phyloP scores from a whole-genome alignment of 2,329 filamentous ascomycete species.

The Fusarium sp. region DNA sequence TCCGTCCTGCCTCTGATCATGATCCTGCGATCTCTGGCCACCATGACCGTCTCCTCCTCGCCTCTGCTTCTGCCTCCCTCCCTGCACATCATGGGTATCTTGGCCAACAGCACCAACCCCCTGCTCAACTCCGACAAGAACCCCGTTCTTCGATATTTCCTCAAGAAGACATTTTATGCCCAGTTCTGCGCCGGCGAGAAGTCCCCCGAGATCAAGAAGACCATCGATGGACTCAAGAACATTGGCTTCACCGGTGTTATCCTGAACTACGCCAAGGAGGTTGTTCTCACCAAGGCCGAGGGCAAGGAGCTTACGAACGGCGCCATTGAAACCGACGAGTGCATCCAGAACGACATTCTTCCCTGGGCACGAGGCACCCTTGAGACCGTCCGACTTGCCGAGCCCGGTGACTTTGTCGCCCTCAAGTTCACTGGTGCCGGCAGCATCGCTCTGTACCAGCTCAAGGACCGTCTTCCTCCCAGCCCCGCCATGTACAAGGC shows the following conservation, averaged over 20 bases:
- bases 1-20: constrained; percentile 76
- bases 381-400: constrained; percentile 79
- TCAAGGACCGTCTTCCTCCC: constrained; percentile 75
- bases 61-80: constrained; percentile 78
- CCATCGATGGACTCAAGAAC: constrained; percentile 75
- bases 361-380: constrained; percentile 83
- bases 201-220: constrained; percentile 75
- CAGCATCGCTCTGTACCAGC: constrained; percentile 75
- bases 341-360: constrained; percentile 72
- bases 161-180: constrained; percentile 89
- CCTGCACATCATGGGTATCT: constrained; percentile 74
- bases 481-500: constrained; percentile 75
- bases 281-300: constrained; percentile 75
- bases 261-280: constrained; percentile 86
- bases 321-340: constrained; percentile 63
- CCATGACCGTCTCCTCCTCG: constrained; percentile 79
- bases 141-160: constrained; percentile 75
- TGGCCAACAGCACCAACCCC: constrained; percentile 78
- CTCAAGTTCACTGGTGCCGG: constrained; percentile 89
- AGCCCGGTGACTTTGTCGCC: constrained; percentile 73
- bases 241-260: constrained; percentile 89
- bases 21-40: constrained; percentile 78
- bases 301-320: constrained; percentile 61
- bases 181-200: constrained; percentile 93
- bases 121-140: constrained; percentile 84